Evolutionary conservation across 2,329 filamentous ascomycete genomes (phyloP), one percentile per base, ranked within the genome.

Genomic region (Fusarium metavorans): DNA sequence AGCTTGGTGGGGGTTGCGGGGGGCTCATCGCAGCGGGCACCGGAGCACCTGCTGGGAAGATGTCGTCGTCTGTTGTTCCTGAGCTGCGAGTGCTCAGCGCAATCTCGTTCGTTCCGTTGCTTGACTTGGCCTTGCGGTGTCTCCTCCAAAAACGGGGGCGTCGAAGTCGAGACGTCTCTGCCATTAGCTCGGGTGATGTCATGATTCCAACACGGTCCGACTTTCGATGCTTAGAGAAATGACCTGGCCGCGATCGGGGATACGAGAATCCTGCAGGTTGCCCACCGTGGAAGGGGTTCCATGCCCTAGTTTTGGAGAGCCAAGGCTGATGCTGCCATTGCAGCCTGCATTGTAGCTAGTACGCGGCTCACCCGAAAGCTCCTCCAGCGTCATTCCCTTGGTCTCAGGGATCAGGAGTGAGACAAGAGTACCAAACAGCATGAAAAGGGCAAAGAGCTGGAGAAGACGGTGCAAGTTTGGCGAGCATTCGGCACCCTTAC

Each of bases 381-480:
- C 89, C 80, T 95, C 94, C 48, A 97, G 85, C 0, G 93, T 94
- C 81, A 91, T 87, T 1, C 92, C 88, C 84, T 93, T 95, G 0
- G 92, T 95, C 83, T 95, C 94, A 0, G 93, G 93, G 25, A 95
- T 91, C n/a, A 96, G 83, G 5, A 95, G 84, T 1, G 92, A 91
- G 4, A 90, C 90, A 56, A 94, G 82, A 56, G 90, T 88, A 39
- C 94, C 94, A 61, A 89, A 88, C 7, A 95, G 86, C 94, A 95
- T 95, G 85, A 96, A 95, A 11, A 94, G 86, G 0, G 93, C 92
- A 81, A 94, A 95, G 41, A 95, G 92, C 80, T 94, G 88, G 85
- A 96, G 91, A 41, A 95, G 88, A 66, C 92, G 91, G 81, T 93
- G 88, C 64, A 95, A 87, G 88, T 92, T 93, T 0, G 88, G 87